These are phyloP conservation scores for Oxytropis ochrocephala DNA, from an alignment of 306 rosid species.

Conservation along the genomic window DNA sequence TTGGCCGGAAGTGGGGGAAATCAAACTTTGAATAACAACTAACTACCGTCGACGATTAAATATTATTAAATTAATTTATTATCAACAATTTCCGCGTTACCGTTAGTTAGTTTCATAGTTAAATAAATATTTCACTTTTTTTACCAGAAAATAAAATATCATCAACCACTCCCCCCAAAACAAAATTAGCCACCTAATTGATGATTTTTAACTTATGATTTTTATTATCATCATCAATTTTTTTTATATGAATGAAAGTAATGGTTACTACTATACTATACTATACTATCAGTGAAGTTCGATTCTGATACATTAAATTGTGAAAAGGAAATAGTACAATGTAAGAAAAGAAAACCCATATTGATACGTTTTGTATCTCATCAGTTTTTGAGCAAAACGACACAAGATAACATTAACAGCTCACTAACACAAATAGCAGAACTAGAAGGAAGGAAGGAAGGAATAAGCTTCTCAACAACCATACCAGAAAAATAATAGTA, in stretches of 20 bases:
- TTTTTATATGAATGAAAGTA: too few species aligned
- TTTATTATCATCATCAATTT: too few species aligned
- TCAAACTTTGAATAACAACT: not conserved
- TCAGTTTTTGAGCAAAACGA: conserved; percentile 16
- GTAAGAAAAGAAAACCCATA: not conserved
- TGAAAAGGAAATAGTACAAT: not conserved
- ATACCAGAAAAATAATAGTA: not conserved
- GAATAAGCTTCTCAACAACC: not conserved
- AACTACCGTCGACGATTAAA: not conserved
- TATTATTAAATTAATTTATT: not conserved
- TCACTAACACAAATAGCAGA: not conserved
- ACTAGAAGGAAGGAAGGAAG: not conserved
- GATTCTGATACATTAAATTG: too few species aligned
- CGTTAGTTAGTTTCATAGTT: too few species aligned
- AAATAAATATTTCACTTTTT: too few species aligned
- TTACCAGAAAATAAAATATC: too few species aligned
- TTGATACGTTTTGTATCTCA: not conserved
- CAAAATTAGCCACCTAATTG: too few species aligned
- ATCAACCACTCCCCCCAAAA: too few species aligned
- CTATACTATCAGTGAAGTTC: too few species aligned
- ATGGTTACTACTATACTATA: not conserved
- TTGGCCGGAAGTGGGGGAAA: not conserved
- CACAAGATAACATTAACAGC: conserved; percentile 32
- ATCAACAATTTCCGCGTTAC: not conserved
- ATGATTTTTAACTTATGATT: too few species aligned